Base-by-base conservation (phyloP, 371 early-diverging fungal species). In the Smittium mucronatum region DNA sequence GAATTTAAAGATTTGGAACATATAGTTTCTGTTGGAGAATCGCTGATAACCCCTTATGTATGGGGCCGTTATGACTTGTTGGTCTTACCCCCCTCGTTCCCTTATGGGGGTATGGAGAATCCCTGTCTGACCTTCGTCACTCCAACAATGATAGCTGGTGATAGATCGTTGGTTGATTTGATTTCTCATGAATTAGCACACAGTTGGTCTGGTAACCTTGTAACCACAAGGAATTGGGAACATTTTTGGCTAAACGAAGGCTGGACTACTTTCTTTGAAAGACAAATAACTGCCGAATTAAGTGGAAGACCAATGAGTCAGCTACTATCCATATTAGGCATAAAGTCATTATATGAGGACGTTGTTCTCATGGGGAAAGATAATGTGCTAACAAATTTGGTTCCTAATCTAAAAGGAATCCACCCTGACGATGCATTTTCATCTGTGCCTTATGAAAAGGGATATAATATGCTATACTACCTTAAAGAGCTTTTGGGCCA, bases 61-160 rank as follows among this genome's bases (percentile, higher is more conserved):
- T 97, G 98, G 98, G 96, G 96, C 32, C 86, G 91, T 70, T 97
- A 96, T 78, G 98, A 97, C 78, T 79, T 97, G 65, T 82, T 97
- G 70, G 88, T 95, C 29, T 82, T 90, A 35, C 86, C 86, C n/a
- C 85, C 85, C 59, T 88, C 82, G 69, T 96, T 84, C 88, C 94
- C 95, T 16, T 95, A 88, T 71, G 98, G 97, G 70, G 97, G 97
- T 70, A 98, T 98, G 98, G 98, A 97, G 85, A 96, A 96, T 82
- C 95, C 98, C 15, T 93, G 93, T 76, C 78, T 97, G 74, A 90
- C 91, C 17, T 93, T 91, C 81, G 89, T 91, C 63, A 90, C 90
- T 34, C 90, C 91, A 26, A 90, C 90, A 34, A 80, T 92, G 35
- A 86, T 96, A 73, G 94, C 96, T 47, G 97, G 96, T 67, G 98